Conservation (phyloP, 148 eudicot species). For the Salicornia ramosissima region DNA sequence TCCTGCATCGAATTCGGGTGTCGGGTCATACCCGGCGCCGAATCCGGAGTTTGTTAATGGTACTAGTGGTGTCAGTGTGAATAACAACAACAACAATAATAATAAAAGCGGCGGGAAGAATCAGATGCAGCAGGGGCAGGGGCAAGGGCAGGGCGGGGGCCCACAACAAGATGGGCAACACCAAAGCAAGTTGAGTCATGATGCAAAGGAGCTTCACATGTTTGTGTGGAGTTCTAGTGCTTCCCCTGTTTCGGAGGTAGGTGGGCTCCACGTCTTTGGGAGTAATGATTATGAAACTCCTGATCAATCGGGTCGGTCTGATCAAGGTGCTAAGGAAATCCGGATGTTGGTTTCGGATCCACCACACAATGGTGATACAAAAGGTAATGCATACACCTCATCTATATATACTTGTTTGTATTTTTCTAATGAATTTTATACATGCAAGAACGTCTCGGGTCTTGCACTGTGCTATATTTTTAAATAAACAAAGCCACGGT, state of each 20-base stretch:
- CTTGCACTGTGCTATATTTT: no score
- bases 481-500: no score
- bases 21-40: constrained; percentile 64
- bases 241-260: constrained; percentile 78
- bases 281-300: constrained; percentile 51
- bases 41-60: constrained; percentile 53
- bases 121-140: constrained; percentile 21
- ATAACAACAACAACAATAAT: no score
- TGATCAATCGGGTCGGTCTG: constrained; percentile 76
- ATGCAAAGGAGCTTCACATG: constrained; percentile 92
- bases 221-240: constrained; percentile 94
- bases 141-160: no score
- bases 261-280: constrained; percentile 82
- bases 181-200: constrained; percentile 37
- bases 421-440: no score
- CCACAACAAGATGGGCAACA: constrained; percentile 17
- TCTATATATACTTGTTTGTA: no score
- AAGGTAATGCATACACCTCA: no score
- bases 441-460: no score
- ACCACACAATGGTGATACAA: constrained; percentile 67
- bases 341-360: constrained; percentile 80
- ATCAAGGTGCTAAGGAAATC: constrained; percentile 90
- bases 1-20: constrained; percentile 16
- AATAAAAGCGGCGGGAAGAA: constrained; percentile 30
- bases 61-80: constrained; percentile 26